Percentiles rank a stretch among this genome's conserved stretches.
Conservation (phyloP, 768 basidiomycete genomes). For the Pulveroboletus sp. region DNA sequence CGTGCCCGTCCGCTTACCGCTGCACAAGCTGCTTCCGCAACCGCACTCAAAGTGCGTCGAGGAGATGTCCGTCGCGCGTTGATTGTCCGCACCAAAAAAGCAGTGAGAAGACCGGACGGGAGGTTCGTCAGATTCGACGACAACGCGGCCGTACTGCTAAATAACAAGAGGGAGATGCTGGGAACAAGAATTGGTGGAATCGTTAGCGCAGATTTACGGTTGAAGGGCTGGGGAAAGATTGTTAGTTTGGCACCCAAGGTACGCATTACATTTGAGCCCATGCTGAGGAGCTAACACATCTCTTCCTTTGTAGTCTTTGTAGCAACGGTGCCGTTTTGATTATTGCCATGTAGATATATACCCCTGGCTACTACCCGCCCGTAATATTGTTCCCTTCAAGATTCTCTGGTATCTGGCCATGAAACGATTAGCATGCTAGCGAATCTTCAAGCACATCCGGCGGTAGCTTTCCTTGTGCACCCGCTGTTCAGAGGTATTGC, state of each 20-base stretch:
- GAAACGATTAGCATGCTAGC: too few relatives aligned
- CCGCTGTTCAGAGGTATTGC: too few relatives aligned
- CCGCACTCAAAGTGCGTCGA: constrained; percentile 84
- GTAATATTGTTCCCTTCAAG: too few relatives aligned
- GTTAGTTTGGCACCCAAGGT: constrained; percentile 91
- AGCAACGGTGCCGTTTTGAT: not conserved
- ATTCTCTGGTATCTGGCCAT: too few relatives aligned
- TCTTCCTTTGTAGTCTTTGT: constrained; percentile 14
- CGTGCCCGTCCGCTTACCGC: constrained; percentile 80
- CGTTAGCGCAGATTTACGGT: constrained; percentile 85
- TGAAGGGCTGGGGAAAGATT: constrained; percentile 95
- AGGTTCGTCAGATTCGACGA: constrained; percentile 89
- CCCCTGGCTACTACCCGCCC: constrained; percentile 2
- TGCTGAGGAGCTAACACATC: not conserved
- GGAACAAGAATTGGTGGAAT: constrained; percentile 94
- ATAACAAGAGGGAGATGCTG: constrained; percentile 94
- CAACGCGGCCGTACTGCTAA: constrained; percentile 91
- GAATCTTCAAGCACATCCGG: too few relatives aligned
- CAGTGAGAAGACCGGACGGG: constrained; percentile 84
- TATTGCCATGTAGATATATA: constrained; percentile 9
- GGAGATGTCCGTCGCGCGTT: constrained; percentile 96
- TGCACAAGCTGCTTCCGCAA: constrained; percentile 62
- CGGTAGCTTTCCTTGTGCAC: too few relatives aligned
- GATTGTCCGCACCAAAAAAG: constrained; percentile 90
- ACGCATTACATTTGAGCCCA: not conserved